These are phyloP conservation scores for Verticillium klebahnii DNA, from an alignment of 2,329 filamentous ascomycete genomes.

Conservation along the genomic window DNA sequence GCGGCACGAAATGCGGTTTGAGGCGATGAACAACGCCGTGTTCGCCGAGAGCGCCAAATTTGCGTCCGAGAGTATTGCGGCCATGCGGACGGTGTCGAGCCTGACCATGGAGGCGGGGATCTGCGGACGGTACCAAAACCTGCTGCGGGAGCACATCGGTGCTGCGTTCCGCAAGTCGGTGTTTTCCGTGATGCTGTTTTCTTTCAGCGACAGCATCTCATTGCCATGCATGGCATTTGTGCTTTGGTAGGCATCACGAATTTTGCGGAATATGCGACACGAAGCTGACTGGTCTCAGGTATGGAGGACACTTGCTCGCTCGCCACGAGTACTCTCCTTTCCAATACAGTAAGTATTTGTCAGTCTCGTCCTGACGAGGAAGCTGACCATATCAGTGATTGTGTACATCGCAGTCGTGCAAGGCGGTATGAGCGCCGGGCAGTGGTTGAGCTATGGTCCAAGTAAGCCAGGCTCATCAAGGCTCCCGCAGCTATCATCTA, in stretches of 20 bases:
- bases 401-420: constrained; percentile 15
- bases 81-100: constrained; percentile 57
- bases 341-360: constrained; percentile 10
- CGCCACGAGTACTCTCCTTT: constrained; percentile 13
- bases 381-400: constrained; percentile 5
- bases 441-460: constrained; percentile 13
- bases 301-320: constrained; percentile 10
- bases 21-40: constrained; percentile 50
- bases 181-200: constrained; percentile 26
- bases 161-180: constrained; percentile 24
- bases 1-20: constrained; percentile 48
- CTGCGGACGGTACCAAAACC: constrained; percentile 27
- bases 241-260: constrained; percentile 41
- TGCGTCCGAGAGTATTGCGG: constrained; percentile 56
- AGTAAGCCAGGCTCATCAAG: constrained; percentile 1
- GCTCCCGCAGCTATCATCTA: neutral
- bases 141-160: constrained; percentile 28
- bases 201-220: constrained; percentile 31
- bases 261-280: neutral
- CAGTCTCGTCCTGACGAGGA: too few species aligned
- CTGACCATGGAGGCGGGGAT: constrained; percentile 58
- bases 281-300: constrained; percentile 3
- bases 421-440: constrained; percentile 12
- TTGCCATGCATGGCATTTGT: constrained; percentile 42
- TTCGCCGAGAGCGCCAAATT: constrained; percentile 59